Percentiles rank a stretch among this genome's conserved stretches.
Conservation (phyloP, 768 basidiomycete genomes). For the Lepiota venenata region DNA sequence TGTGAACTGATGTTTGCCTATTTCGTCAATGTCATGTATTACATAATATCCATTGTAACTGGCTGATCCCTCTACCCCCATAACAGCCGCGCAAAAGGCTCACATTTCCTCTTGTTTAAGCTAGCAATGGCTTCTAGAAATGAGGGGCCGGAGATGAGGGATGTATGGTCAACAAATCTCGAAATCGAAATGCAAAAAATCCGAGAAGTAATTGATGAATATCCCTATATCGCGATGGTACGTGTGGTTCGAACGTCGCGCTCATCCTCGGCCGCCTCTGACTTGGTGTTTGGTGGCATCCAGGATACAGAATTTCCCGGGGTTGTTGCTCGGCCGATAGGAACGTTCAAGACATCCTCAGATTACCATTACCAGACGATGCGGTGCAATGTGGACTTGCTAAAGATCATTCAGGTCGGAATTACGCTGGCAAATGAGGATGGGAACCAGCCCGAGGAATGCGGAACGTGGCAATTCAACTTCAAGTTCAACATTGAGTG, state of each 20-base stretch:
- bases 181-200: slow-evolving; percentile 90
- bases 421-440: slow-evolving; percentile 93
- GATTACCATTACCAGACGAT: slow-evolving; percentile 99
- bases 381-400: slow-evolving; percentile 97
- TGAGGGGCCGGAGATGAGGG: slow-evolving; percentile 53
- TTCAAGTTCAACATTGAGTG: slow-evolving; percentile 87
- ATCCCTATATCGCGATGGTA: slow-evolving; percentile 94
- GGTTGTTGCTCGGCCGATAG: slow-evolving; percentile 96
- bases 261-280: slow-evolving; percentile 20
- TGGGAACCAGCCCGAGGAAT: slow-evolving; percentile 86
- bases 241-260: slow-evolving; percentile 29
- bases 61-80: slow-evolving; percentile 3
- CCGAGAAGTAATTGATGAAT: slow-evolving; percentile 82
- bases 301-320: slow-evolving; percentile 99
- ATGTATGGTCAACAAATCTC: slow-evolving; percentile 94
- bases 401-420: slow-evolving; percentile 97
- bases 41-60: slow-evolving; percentile 3
- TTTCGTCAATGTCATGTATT: background rate
- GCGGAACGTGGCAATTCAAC: slow-evolving; percentile 99
- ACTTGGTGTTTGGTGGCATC: background rate
- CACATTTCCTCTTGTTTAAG: slow-evolving; percentile 1
- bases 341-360: slow-evolving; percentile 91
- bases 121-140: slow-evolving; percentile 7
- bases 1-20: too few species aligned
- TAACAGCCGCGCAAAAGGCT: background rate